phyloP scores from a whole-genome alignment of 345 rosid genomes.

The Citrus inodora region DNA sequence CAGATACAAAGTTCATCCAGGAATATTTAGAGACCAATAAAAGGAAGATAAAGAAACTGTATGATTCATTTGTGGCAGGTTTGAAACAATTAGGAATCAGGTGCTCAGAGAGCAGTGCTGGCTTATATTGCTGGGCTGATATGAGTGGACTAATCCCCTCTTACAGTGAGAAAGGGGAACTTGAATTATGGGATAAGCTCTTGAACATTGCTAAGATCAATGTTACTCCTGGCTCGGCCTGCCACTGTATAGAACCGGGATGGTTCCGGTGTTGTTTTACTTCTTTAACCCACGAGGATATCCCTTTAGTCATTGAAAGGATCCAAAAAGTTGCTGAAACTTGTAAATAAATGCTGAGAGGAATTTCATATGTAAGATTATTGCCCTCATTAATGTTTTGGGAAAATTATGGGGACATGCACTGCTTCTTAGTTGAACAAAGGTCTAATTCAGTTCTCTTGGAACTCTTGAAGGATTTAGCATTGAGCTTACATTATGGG shows the following conservation, averaged over 20 bases:
- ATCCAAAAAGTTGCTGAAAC: constrained; percentile 49
- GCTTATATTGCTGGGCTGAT: constrained; percentile 89
- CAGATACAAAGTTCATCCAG: constrained; percentile 55
- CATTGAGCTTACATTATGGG: constrained; percentile 17
- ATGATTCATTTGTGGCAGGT: constrained; percentile 55
- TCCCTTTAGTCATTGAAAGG: constrained; percentile 59
- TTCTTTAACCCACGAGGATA: constrained; percentile 52
- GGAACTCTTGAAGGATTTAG: constrained; percentile 17
- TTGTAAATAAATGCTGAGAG: constrained; percentile 24
- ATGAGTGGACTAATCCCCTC: constrained; percentile 69
- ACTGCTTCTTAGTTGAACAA: not conserved
- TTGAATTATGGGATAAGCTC: constrained; percentile 73
- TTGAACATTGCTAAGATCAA: constrained; percentile 73
- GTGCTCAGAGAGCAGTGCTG: constrained; percentile 62
- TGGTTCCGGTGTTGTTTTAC: constrained; percentile 96
- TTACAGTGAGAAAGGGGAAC: constrained; percentile 83
- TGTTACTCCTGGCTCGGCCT: constrained; percentile 83
- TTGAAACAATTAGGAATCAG: constrained; percentile 54
- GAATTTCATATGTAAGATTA: constrained; percentile 3
- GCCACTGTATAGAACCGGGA: constrained; percentile 93
- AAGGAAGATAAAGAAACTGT: constrained; percentile 48
- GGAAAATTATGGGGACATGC: not conserved
- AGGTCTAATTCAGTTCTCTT: not conserved
- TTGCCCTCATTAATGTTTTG: not conserved
- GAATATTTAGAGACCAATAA: constrained; percentile 54